phyloP scores from a whole-genome alignment of 2,329 filamentous ascomycete genomes.

The Chalaropsis ovoidea region DNA sequence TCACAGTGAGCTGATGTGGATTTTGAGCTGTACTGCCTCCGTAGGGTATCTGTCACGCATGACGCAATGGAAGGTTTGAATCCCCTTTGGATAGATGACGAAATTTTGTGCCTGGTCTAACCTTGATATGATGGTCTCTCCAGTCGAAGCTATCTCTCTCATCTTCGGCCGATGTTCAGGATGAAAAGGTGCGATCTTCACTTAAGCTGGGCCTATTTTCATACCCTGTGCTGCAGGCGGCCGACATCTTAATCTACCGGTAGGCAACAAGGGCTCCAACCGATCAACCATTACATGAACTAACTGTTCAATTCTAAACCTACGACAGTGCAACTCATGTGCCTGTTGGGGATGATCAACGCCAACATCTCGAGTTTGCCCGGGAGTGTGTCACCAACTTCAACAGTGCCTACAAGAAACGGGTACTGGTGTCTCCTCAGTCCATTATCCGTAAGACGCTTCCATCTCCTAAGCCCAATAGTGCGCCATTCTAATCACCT shows the following conservation, averaged over 20 bases:
- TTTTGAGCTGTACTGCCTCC: conserved; percentile 80
- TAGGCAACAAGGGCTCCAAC: conserved; percentile 31
- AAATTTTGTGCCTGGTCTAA: neutral
- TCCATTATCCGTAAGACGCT: conserved; percentile 56
- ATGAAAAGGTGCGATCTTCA: conserved; percentile 46
- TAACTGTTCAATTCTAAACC: conserved; percentile 14
- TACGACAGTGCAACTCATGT: conserved; percentile 74
- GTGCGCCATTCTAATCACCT: neutral
- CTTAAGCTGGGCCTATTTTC: conserved; percentile 87
- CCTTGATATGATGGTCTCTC: neutral
- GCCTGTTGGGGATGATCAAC: conserved; percentile 91
- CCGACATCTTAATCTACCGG: conserved; percentile 82
- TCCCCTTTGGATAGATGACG: neutral
- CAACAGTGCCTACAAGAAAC: conserved; percentile 57
- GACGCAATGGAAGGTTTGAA: conserved; percentile 90
- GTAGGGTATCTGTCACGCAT: conserved; percentile 94
- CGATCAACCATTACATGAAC: neutral
- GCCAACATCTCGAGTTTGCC: conserved; percentile 87
- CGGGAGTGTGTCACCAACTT: conserved; percentile 79
- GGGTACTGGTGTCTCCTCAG: conserved; percentile 54
- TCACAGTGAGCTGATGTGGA: conserved; percentile 93
- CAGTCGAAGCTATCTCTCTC: conserved; percentile 64
- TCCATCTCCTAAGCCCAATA: neutral
- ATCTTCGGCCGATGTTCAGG: conserved; percentile 48
- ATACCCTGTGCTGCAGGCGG: conserved; percentile 90